Evolutionary conservation across 768 basidiomycete species (phyloP), one percentile per base, ranked within the genome.

Genomic region (Lanmaoa rubissima): DNA sequence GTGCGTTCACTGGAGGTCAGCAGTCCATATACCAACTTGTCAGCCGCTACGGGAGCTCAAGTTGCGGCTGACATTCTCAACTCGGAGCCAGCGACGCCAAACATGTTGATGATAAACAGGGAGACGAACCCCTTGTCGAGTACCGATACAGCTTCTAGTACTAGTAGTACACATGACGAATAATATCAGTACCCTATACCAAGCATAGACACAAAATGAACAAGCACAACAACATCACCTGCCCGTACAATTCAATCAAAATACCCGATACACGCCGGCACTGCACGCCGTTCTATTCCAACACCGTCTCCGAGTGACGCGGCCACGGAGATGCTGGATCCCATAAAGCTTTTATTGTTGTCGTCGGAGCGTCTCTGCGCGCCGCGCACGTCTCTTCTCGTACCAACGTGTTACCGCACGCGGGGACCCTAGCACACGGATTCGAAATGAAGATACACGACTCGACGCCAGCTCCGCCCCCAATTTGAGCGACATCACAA

Each of bases 121-220:
- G 28, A 21, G 5, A 17, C 32, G 7, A 53, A 43, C 26, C 34
- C 16, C 21, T 26, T 12, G 17, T 55, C n/a, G 32, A 41, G 44
- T 57, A 57, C 39, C 38, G 44, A 47, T 47, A 58, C 45, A 47
- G 4, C 32, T 34, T 34, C 54, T 42, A 57, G 55, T 24, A 32
- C 11, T 26, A 44, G 28, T 34, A 46, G 55, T 47, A 55, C 38
- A 6, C 8, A 36, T 17, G 48, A n/a, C 3, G 38, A 40, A 50
- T 19, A 31, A 40, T 7, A 35, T 57, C 51, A 39, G 55, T 32
- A 32, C 16, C 16, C 17, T 19, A 26, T 13, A 14, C 21, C 13
- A 24, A 32, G 31, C 16, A 11, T 17, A 34, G 4, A 51, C 19
- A 49, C 43, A 17, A 51, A 26, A 50, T 19, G 3, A 43, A 44